Conservation (phyloP, 306 rosid genomes). For the Adenanthera pavonina region DNA sequence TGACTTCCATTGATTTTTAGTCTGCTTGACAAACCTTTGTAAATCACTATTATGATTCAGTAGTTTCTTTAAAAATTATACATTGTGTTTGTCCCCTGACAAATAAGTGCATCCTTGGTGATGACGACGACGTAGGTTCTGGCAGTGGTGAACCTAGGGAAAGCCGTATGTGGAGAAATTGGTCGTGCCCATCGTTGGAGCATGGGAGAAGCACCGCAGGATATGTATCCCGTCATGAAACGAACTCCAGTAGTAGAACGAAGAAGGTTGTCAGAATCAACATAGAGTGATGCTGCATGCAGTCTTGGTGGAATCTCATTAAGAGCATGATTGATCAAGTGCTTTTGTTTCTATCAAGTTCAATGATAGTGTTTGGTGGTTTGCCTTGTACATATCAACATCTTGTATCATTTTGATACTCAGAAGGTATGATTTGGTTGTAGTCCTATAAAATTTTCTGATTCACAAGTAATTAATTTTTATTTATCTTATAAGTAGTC, state of each 20-base stretch:
- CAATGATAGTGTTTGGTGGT: too few species aligned
- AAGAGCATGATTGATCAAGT: too few species aligned
- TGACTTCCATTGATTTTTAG: too few species aligned
- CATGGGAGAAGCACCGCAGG: constrained; percentile 38
- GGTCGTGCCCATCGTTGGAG: constrained; percentile 45
- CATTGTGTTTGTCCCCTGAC: not conserved
- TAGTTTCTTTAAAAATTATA: too few species aligned
- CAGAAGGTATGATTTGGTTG: too few species aligned
- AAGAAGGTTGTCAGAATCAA: constrained; percentile 78
- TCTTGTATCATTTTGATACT: too few species aligned
- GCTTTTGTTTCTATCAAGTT: too few species aligned
- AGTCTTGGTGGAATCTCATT: not conserved
- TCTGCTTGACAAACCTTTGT: not conserved
- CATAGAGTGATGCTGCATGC: constrained; percentile 53
- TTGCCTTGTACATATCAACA: too few species aligned
- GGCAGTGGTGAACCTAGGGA: constrained; percentile 34
- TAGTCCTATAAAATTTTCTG: too few species aligned
- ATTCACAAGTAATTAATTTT: too few species aligned
- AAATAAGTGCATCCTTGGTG: not conserved
- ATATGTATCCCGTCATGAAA: constrained; percentile 37
- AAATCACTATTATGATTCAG: not conserved
- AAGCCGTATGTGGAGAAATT: constrained; percentile 36
- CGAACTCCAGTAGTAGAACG: constrained; percentile 47
- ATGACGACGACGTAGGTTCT: constrained; percentile 45
- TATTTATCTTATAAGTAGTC: too few species aligned